Base-by-base conservation (phyloP, 805 yeast genomes). In the Ogataea kodamae region DNA sequence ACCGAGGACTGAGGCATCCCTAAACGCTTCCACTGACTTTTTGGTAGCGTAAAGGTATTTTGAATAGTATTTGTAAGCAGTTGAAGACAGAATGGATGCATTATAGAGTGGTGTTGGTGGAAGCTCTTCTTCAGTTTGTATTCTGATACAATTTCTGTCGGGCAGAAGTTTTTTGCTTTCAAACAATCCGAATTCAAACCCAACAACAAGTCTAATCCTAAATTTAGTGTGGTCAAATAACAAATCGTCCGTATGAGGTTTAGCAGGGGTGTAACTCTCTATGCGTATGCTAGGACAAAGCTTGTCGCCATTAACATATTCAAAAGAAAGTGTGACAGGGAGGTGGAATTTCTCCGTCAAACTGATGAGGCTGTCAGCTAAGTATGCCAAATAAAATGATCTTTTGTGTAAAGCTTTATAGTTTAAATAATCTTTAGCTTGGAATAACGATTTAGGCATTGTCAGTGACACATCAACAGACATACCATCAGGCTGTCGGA, bases 91-190 rank as follows among this genome's bases (percentile, higher is more conserved):
- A 4, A 92, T 59, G 1, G 95, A 74, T 10, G 92, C 74, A 62
- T 92, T 92, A 68, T 92, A 92, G 23, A 80, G 58, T 2, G 96
- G 94, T 1, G 97, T 90, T 10, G 95, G 82, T 6, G 82, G 80
- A 24, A 76, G 59, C 16, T 61, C 64, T 16, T 63, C 37, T 10
- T 37, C 38, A 18, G 65, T 54, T 46, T 78, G 84, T 2, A 85
- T 75, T 46, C 97, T 70, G 30, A 89, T 78, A 58, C 92, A 81
- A 60, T 88, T 90, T 50, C 78, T 77, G 50, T 81, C 83, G 3
- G 94, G 92, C 21, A 77, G 64, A 20, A 92, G 67, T 57, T 88
- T 90, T 49, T 81, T 78, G 11, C 74, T 48, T 22, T 85, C 92
- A 55, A 92, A 88, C 2, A 74, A 46, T 9, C 79, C 81, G 40